Conservation (phyloP, 2,329 filamentous ascomycete species). For the Ophiocordyceps camponoti-saundersi region DNA sequence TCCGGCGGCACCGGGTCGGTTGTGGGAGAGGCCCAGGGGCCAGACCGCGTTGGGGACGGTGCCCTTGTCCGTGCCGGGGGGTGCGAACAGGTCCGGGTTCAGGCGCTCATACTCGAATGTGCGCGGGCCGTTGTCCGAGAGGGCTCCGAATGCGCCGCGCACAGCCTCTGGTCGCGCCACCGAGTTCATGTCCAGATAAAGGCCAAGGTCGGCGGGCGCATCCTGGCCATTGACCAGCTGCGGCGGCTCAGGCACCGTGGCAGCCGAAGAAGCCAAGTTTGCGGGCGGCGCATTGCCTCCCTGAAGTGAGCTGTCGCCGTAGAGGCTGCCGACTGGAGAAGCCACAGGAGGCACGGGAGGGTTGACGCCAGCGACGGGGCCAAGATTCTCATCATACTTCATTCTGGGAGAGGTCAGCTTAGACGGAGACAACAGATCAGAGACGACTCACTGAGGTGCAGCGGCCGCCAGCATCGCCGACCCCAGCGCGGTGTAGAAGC, state of each 20-base stretch:
- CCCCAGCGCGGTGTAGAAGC: not conserved
- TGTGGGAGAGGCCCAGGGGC: slow-evolving; percentile 35
- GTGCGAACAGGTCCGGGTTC: slow-evolving; percentile 36
- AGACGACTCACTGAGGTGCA: slow-evolving; percentile 1
- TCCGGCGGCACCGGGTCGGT: slow-evolving; percentile 23
- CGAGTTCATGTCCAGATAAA: slow-evolving; percentile 34
- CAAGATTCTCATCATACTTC: slow-evolving; percentile 22
- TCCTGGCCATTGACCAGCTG: slow-evolving; percentile 31
- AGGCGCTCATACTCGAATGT: slow-evolving; percentile 31
- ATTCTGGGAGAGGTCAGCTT: not conserved
- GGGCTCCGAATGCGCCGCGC: slow-evolving; percentile 29
- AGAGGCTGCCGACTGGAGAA: slow-evolving; percentile 19
- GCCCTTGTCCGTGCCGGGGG: slow-evolving; percentile 34
- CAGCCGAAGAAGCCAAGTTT: not conserved
- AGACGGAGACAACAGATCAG: not conserved
- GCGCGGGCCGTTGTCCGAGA: slow-evolving; percentile 32
- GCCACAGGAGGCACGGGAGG: slow-evolving; percentile 20
- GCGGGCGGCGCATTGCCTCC: slow-evolving; percentile 20
- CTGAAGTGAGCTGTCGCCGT: slow-evolving; percentile 20
- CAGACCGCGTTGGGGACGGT: slow-evolving; percentile 29
- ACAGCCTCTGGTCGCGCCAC: slow-evolving; percentile 35
- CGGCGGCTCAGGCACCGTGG: slow-evolving; percentile 4
- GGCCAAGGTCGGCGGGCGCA: slow-evolving; percentile 28
- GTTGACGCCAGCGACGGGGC: slow-evolving; percentile 21
- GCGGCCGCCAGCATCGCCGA: not conserved